Evolutionary conservation across 1,139 yeast genomes (phyloP), one percentile per base, ranked within the genome.

Genomic region (Saccharomycopsis hybrid): DNA sequence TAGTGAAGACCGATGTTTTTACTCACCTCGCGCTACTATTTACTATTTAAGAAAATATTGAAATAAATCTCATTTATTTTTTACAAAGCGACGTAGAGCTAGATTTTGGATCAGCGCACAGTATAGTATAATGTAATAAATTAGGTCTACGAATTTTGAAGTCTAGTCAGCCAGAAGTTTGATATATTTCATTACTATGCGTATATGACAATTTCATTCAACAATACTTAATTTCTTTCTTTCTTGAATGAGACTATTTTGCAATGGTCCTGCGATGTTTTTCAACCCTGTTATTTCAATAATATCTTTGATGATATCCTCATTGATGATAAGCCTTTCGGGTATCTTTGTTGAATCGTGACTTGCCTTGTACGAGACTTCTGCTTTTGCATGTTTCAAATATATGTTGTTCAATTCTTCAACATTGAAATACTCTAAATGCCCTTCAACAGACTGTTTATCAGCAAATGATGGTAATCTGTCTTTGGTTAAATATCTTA

Each of bases 401-500:
- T 58, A 57, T 49, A 60, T 50, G 46, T 55, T 49, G 55, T 58
- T 54, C 38, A 61, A 37, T 43, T 58, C 46, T 29, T 51, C 46
- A 39, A 58, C 45, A 43, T 58, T 56, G 50, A 55, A 42, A 42
- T 54, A 57, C 5, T 52, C 27, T 4, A 65, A 31, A 58, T 59
- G 56, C 39, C 55, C 47, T 41, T 57, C 48, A 24, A 28, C 25
- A n/a, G 3, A 32, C 3, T 13, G 5, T 13, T 36, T 13, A 27
- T 35, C 24, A n/a, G 30, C 32, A 9, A 9, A 7, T 2, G 13
- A 5, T 24, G 27, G 29, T n/a, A 44, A 27, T 37, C 9, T 18
- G 24, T 39, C 48, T 5, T 39, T 68, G 40, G 78, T 64, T 54
- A 84, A 66, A 57, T 76, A 77, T 41, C 71, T 66, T 57, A 88